Conservation (phyloP, 148 eudicot species). For the Beta vulgaris region DNA sequence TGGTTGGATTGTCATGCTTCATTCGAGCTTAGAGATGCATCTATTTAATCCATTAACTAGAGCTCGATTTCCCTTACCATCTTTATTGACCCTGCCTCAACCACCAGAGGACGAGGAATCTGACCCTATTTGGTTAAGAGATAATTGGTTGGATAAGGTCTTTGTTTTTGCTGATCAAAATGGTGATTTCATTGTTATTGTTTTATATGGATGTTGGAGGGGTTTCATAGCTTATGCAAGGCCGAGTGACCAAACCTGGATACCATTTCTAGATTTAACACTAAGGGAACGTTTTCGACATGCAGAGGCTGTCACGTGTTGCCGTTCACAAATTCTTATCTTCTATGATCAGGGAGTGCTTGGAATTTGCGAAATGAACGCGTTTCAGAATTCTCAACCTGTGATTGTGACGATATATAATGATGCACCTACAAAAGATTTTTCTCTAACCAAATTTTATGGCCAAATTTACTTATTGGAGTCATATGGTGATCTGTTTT, state of each 20-base stretch:
- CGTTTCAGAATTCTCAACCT: neutral
- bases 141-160: neutral
- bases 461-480: neutral
- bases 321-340: neutral
- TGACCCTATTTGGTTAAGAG: neutral
- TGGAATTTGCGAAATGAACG: neutral
- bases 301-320: neutral
- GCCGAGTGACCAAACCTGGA: neutral
- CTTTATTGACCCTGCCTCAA: no score
- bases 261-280: neutral
- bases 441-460: neutral
- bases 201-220: neutral
- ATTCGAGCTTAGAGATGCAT: neutral
- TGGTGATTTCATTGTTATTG: neutral
- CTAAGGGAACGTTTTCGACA: neutral
- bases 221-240: neutral
- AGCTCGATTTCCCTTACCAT: neutral
- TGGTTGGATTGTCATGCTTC: neutral
- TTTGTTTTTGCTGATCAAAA: neutral
- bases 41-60: constrained; percentile 10
- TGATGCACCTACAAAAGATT: neutral
- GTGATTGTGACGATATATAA: neutral
- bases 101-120: no score
- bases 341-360: neutral
- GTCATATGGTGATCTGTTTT: neutral